Base-by-base conservation (phyloP, 352 stramenopile species). In the Pythium coloratum region DNA sequence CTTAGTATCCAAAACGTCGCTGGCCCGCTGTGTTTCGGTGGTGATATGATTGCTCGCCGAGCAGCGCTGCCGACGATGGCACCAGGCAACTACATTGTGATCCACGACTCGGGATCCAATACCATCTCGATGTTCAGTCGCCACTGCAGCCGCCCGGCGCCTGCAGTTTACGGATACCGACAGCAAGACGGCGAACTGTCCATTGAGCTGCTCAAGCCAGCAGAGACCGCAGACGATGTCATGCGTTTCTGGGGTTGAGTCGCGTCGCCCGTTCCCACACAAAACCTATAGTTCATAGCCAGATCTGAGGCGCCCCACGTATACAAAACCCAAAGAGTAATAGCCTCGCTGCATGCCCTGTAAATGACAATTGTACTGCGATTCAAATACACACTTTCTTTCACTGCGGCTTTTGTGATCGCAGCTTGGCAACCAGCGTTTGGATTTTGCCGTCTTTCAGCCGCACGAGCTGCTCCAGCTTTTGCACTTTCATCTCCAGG, bases 361-460 rank as follows among this genome's bases (percentile, higher is more conserved):
- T 6, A 30, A 33, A 36, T 53, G 32, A 13, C 16, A 13, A 7
- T 47, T 47, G 40, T 47, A 30, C 44, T 32, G 24, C 13, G 8
- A 54, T 38, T 32, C 58, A 56, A 36, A 38, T 34, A 18, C 8
- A 26, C 12, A 24, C 28, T 30, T 30, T 30, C 28, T 30, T 30
- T 64, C 46, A 72, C 60, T 83, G 75, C 0, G 81, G 78, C 57
- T 91, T 91, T 42, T 91, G 83, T 9, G 83, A 89, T n/a, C 86
- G 81, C 51, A 94, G 47, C 59, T 94, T 94, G n/a, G 84, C 82
- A 16, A 90, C 79, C 3, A 98, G 77, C 34, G 91, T 95, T 70
- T 95, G 76, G 62, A 98, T 98, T 66, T 98, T 98, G 66, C 80
- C 82, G 57, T 98, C 95, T 70, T 98, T 98, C 2, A 98, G 75